These are phyloP conservation scores for Alternaria incomplexa DNA, from an alignment of 2,329 filamentous ascomycete species.

Conservation along the genomic window DNA sequence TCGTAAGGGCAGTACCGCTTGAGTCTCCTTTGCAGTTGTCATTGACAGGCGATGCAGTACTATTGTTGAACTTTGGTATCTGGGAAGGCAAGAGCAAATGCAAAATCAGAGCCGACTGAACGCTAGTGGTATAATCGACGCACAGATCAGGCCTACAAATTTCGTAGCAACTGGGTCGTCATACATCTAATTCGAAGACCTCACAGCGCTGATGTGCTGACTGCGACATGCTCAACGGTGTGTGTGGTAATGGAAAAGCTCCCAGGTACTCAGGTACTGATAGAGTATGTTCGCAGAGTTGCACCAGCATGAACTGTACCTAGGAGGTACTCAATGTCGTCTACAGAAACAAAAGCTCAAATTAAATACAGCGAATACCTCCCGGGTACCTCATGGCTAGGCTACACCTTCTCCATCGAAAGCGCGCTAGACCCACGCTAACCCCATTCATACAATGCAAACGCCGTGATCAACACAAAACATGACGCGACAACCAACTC, in stretches of 20 bases:
- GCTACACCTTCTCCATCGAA: not conserved
- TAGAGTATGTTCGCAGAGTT: not conserved
- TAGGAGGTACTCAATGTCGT: not conserved
- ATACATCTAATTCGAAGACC: not conserved
- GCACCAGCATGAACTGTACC: not conserved
- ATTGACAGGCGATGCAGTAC: not conserved
- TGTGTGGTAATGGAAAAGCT: not conserved
- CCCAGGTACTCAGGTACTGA: not conserved
- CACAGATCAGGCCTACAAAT: not conserved
- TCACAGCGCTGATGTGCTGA: not conserved
- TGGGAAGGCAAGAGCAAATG: not conserved
- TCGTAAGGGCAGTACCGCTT: not conserved
- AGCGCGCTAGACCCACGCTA: not conserved
- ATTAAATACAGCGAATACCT: not conserved
- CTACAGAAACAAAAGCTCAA: not conserved
- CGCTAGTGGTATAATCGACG: not conserved
- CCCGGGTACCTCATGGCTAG: not conserved
- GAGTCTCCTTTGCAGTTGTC: not conserved
- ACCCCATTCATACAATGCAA: not conserved
- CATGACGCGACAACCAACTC: not conserved
- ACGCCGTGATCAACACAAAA: not conserved
- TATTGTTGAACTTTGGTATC: not conserved
- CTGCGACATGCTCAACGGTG: not conserved
- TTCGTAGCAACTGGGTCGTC: not conserved
- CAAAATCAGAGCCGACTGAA: not conserved